Percentiles rank a stretch among this genome's conserved stretches.
Conservation (phyloP, 495 filamentous ascomycete species). For the Penicillium atrosanguineum region DNA sequence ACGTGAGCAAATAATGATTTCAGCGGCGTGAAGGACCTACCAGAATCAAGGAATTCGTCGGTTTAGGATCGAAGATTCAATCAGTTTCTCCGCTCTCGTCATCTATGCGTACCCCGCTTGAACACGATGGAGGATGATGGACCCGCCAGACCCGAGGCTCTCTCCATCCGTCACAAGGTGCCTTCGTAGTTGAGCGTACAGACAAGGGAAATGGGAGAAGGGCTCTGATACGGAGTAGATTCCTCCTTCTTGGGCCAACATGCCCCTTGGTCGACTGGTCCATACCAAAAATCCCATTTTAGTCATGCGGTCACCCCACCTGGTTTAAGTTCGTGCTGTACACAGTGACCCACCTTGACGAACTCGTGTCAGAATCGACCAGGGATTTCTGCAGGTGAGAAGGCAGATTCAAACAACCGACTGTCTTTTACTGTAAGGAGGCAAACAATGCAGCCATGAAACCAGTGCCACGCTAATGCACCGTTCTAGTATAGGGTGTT, state of each 20-base stretch:
- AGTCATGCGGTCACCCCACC: constrained; percentile 1
- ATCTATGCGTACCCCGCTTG: constrained; percentile 8
- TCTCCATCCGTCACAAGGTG: neutral
- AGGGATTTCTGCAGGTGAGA: too few species aligned
- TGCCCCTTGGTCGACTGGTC: neutral
- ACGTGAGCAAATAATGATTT: constrained; percentile 9
- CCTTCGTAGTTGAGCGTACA: neutral
- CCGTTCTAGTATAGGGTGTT: too few species aligned
- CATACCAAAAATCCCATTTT: neutral
- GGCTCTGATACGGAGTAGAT: neutral
- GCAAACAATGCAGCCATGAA: too few species aligned
- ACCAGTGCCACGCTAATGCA: too few species aligned
- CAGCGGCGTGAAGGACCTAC: constrained; percentile 8
- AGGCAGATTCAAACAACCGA: too few species aligned
- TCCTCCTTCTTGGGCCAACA: neutral
- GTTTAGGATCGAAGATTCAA: constrained; percentile 9
- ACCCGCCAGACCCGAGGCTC: neutral
- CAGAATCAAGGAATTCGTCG: constrained; percentile 9
- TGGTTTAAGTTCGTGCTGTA: constrained; percentile 1
- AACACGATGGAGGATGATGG: constrained; percentile 10
- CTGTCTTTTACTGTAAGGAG: too few species aligned
- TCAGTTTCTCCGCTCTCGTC: constrained; percentile 3
- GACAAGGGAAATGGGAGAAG: neutral
- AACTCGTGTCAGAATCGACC: too few species aligned
- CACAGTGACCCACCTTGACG: neutral